Conservation (phyloP, 768 basidiomycete genomes). For the Lanmaoa pseudosensibilis region DNA sequence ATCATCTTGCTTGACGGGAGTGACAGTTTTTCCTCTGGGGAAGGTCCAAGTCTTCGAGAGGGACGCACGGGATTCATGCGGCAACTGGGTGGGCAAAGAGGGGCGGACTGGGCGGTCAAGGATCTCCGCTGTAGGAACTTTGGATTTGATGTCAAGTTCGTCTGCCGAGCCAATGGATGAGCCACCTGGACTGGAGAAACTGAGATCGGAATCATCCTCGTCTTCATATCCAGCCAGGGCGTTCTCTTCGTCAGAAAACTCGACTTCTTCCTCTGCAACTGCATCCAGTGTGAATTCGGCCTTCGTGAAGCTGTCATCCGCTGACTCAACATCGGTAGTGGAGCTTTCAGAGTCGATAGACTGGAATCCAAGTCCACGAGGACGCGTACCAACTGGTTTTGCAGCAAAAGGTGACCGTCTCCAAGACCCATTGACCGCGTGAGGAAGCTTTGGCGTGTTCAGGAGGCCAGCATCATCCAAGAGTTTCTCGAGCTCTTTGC, state of each 20-base stretch:
- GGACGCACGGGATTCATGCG: constrained; percentile 40
- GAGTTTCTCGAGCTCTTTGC: constrained; percentile 53
- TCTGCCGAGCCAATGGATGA: constrained; percentile 59
- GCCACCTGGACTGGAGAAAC: constrained; percentile 42
- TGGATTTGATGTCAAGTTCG: constrained; percentile 34
- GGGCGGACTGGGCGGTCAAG: constrained; percentile 1
- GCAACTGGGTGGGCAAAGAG: constrained; percentile 15
- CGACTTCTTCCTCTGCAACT: constrained; percentile 56
- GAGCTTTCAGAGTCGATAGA: constrained; percentile 69
- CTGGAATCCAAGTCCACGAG: constrained; percentile 50
- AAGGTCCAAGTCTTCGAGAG: constrained; percentile 75
- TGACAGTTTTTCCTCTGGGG: constrained; percentile 38
- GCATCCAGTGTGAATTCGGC: constrained; percentile 52
- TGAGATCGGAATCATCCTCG: constrained; percentile 57
- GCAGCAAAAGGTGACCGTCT: constrained; percentile 20
- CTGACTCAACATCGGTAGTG: constrained; percentile 65
- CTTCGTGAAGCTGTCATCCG: constrained; percentile 43
- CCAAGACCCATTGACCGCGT: constrained; percentile 11
- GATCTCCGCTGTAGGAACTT: constrained; percentile 12
- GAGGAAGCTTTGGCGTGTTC: constrained; percentile 43
- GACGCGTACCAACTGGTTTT: constrained; percentile 31
- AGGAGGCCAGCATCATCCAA: constrained; percentile 47
- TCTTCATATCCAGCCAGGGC: constrained; percentile 69
- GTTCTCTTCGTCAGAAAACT: constrained; percentile 46
- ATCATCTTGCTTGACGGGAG: constrained; percentile 30